Percentiles rank a stretch among this genome's conserved stretches.
Evolutionary conservation across 306 rosid species (phyloP).

Genomic region (Cucurbita ficifolia): DNA sequence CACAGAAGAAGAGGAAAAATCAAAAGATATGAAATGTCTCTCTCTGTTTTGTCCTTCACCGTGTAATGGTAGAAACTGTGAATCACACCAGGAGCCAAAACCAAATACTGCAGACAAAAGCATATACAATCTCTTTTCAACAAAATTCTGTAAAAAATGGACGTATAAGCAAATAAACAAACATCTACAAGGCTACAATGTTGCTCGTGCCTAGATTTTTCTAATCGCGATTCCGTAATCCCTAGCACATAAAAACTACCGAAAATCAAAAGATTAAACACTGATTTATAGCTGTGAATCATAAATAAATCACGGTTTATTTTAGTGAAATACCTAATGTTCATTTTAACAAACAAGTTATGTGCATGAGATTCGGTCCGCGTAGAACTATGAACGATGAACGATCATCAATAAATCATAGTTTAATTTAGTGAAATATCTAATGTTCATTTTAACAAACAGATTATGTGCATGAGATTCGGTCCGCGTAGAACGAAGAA

Average conservation of each 20-base stretch:
- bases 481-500: background rate
- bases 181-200: background rate
- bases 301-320: background rate
- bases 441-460: too few relatives aligned
- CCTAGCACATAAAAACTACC: background rate
- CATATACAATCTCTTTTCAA: background rate
- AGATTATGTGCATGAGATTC: too few relatives aligned
- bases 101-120: conserved; percentile 1
- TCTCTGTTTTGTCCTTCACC: background rate
- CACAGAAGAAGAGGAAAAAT: conserved; percentile 11
- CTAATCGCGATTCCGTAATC: background rate
- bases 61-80: conserved; percentile 10
- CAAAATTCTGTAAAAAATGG: background rate
- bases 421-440: too few relatives aligned
- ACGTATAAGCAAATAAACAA: background rate
- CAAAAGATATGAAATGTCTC: conserved; percentile 4
- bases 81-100: conserved; percentile 16
- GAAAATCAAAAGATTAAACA: background rate
- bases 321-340: background rate
- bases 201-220: background rate
- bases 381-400: too few relatives aligned
- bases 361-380: too few relatives aligned
- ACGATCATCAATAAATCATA: too few relatives aligned
- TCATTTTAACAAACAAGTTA: too few relatives aligned
- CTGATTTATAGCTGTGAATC: background rate